Evolutionary conservation across 169 alveolate genomes (phyloP).

Genomic region (Prorocentrum cordatum): DNA sequence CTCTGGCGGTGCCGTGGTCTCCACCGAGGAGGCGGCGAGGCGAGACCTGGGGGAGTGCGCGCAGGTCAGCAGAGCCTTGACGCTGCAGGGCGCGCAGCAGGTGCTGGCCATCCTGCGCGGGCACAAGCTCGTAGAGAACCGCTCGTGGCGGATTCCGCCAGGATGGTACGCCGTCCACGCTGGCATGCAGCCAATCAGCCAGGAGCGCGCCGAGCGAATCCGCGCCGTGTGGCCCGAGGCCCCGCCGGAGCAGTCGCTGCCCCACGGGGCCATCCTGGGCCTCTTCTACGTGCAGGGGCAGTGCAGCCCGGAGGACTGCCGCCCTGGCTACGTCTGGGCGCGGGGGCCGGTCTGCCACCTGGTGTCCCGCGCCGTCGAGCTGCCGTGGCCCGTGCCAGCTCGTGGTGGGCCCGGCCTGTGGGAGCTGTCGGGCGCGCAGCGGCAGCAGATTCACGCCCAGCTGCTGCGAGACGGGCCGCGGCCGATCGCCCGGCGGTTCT

Average conservation of each 20-base stretch:
- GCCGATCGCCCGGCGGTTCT: no score
- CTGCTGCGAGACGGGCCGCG: no score
- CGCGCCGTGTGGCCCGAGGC: slow-evolving; percentile 35
- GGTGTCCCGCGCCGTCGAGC: slow-evolving; percentile 35
- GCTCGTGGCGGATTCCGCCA: slow-evolving; percentile 40
- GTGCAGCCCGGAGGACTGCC: slow-evolving; percentile 17
- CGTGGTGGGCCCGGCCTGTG: slow-evolving; percentile 31
- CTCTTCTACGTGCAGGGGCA: slow-evolving; percentile 44
- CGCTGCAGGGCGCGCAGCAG: slow-evolving; percentile 63
- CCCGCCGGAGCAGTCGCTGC: slow-evolving; percentile 32
- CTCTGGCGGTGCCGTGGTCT: no score
- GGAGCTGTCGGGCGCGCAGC: no score
- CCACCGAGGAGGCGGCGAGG: no score
- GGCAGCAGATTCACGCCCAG: no score
- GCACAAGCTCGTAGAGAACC: slow-evolving; percentile 39
- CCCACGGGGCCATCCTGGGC: slow-evolving; percentile 51
- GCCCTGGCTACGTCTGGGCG: slow-evolving; percentile 32
- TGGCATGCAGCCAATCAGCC: slow-evolving; percentile 32
- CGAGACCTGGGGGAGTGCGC: no score
- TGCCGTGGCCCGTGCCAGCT: slow-evolving; percentile 21
- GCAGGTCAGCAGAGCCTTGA: no score
- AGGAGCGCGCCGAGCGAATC: slow-evolving; percentile 4
- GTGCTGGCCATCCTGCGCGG: slow-evolving; percentile 51
- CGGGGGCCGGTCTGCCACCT: slow-evolving; percentile 53
- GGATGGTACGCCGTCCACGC: slow-evolving; percentile 59